phyloP scores from a whole-genome alignment of 345 rosid species.

The Eucalyptus polybractea region DNA sequence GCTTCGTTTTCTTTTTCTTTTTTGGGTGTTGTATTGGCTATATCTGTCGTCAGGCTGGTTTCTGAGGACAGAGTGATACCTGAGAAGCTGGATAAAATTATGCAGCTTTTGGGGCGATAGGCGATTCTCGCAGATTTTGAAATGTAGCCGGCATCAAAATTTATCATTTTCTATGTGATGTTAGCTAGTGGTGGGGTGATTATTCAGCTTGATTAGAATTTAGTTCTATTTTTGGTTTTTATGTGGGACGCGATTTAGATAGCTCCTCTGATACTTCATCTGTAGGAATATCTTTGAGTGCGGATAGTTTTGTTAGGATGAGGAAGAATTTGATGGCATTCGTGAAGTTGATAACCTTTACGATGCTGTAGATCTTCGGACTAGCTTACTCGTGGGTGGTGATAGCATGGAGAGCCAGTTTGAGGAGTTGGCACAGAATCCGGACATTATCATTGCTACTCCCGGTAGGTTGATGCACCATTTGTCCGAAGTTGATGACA shows the following conservation, averaged over 20 bases:
- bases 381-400: slow-evolving; percentile 86
- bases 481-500: slow-evolving; percentile 82
- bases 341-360: not conserved
- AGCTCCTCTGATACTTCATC: not conserved
- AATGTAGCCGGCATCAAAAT: not conserved
- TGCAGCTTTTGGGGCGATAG: not conserved
- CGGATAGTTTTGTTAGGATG: not conserved
- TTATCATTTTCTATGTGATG: not conserved
- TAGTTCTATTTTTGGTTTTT: not conserved
- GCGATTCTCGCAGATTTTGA: not conserved
- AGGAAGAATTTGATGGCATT: not conserved
- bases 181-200: not conserved
- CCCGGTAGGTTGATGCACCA: slow-evolving; percentile 98
- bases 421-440: slow-evolving; percentile 82
- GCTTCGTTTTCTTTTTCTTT: not conserved
- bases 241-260: not conserved
- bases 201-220: not conserved
- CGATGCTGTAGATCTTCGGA: slow-evolving; percentile 48
- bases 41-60: not conserved
- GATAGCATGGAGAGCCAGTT: slow-evolving; percentile 92
- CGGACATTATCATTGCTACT: slow-evolving; percentile 89
- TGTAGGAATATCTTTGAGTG: not conserved
- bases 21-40: not conserved
- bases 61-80: not conserved
- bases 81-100: not conserved